These are phyloP conservation scores for Venturia oleaginea DNA, from an alignment of 2,329 filamentous ascomycete genomes.

Conservation along the genomic window DNA sequence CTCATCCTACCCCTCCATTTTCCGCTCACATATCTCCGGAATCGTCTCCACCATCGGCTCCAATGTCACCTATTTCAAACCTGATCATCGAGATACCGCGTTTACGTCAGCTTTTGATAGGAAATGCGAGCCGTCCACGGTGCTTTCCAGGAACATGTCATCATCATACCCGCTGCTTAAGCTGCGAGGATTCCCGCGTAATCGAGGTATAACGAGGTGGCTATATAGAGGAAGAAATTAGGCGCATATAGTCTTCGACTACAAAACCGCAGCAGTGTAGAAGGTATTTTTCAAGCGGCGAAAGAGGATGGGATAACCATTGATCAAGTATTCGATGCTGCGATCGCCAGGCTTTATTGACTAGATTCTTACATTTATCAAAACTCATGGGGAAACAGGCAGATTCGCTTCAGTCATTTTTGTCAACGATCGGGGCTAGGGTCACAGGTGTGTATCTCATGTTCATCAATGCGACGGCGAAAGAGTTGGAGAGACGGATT, in stretches of 20 bases:
- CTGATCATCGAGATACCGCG: constrained; percentile 25
- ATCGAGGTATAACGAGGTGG: no score
- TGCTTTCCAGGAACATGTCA: not conserved
- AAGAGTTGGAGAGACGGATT: constrained; percentile 2
- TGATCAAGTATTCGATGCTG: no score
- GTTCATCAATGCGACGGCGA: not conserved
- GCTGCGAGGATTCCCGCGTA: constrained; percentile 13
- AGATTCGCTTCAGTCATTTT: constrained; percentile 13
- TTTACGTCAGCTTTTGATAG: constrained; percentile 23
- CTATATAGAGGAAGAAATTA: no score
- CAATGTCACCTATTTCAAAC: constrained; percentile 40
- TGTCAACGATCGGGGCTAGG: constrained; percentile 16
- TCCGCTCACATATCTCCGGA: constrained; percentile 44
- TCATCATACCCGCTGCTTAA: constrained; percentile 13
- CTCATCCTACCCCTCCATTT: constrained; percentile 25
- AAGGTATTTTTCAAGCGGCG: no score
- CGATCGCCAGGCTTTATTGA: no score
- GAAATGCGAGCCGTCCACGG: constrained; percentile 16
- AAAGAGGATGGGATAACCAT: no score
- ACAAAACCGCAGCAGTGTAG: no score
- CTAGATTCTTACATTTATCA: no score
- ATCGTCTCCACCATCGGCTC: constrained; percentile 44
- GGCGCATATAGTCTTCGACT: no score
- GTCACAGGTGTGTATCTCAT: constrained; percentile 16
- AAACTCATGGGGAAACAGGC: not conserved